Base-by-base conservation (phyloP, 495 filamentous ascomycete species). In the Xylaria nigripes region DNA sequence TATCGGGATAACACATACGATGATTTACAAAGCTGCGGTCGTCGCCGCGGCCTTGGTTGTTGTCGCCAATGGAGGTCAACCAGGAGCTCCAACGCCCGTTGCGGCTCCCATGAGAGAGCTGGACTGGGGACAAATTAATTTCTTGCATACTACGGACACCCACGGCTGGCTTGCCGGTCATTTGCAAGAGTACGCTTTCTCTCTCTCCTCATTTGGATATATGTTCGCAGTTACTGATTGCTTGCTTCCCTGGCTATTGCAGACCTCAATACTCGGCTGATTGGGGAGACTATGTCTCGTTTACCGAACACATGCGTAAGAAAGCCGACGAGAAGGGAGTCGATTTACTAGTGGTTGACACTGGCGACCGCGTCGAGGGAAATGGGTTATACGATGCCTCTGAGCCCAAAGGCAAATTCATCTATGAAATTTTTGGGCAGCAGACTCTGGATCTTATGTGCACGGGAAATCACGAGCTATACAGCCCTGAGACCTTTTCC, bases 211-310 rank as follows among this genome's bases (percentile, higher is more conserved):
- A n/a, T n/a, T 12, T 38, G 18, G 10, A 27, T 48, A 12, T 9
- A 16, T 27, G 6, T 40, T 16, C 24, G 19, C 18, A n/a, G 34
- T 16, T 19, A 1, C 2, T 21, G 19, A 32, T 46, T 50, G 15
- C 44, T 13, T 38, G 48, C 45, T 32, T 51, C 45, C 12, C 32
- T 34, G 32, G 3, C 32, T 34, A 34, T 21, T 2, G 6, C 61
- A 89, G 85, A 71, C 74, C 90, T 1, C 90, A 89, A 23, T 98
- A 88, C 67, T 91, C 89, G 15, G 94, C 89, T 34, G 93, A 97
- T 67, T 96, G 93, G 87, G 93, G 93, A 32, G 93, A 98, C 72
- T 98, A 97, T 70, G 79, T 97, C 59, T 97, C 93, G 9, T 95
- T 98, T 63, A 81, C 90, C 19, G 71, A 82, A 29, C 89, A 89